phyloP scores from a whole-genome alignment of 2,329 filamentous ascomycete species.

The Colletotrichum lentis region DNA sequence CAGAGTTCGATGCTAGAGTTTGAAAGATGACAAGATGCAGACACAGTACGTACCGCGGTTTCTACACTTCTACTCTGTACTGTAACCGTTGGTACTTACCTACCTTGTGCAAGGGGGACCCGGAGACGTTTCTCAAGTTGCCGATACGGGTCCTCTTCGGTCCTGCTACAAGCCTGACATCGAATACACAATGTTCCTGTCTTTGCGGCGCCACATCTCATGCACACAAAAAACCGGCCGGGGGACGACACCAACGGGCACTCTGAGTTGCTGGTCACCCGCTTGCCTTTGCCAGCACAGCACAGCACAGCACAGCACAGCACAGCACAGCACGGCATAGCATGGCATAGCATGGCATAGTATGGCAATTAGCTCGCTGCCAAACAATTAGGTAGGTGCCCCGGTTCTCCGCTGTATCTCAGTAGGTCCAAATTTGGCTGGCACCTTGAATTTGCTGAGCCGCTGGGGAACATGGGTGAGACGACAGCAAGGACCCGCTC shows the following conservation, averaged over 20 bases:
- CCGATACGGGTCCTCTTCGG: background rate
- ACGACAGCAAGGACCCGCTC: slow-evolving; percentile 20
- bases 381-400: background rate
- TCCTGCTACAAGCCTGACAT: background rate
- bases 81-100: background rate
- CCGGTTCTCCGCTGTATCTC: background rate
- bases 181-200: background rate
- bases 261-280: too few species aligned
- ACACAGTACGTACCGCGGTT: background rate
- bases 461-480: slow-evolving; percentile 23
- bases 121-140: background rate
- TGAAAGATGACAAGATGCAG: background rate
- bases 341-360: too few species aligned
- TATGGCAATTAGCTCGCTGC: too few species aligned
- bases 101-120: background rate
- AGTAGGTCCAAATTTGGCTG: background rate
- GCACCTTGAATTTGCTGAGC: slow-evolving; percentile 17
- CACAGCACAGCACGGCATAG: too few species aligned
- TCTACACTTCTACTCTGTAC: background rate
- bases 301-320: too few species aligned
- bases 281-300: too few species aligned
- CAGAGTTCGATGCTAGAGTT: slow-evolving; percentile 6
- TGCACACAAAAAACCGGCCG: background rate
- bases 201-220: background rate
- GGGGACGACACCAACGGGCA: background rate